Conservation (phyloP, 352 stramenopile genomes). For the Peronospora belbahrii region DNA sequence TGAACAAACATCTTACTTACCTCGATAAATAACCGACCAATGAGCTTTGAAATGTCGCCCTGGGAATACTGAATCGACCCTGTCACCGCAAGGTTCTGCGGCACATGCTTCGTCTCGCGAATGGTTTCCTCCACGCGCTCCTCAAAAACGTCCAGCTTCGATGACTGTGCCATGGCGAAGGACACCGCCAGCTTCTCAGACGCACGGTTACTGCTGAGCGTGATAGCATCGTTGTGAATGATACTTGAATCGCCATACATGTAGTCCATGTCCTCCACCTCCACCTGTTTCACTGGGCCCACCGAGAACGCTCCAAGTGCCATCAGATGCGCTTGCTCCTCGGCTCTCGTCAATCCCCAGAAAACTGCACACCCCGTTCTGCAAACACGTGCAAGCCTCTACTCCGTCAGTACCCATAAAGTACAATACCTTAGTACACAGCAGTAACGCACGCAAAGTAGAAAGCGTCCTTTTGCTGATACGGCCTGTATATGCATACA, state of each 20-base stretch:
- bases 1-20: conserved; percentile 15
- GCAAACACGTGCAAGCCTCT: not conserved
- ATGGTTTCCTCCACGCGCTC: conserved; percentile 85
- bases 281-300: conserved; percentile 69
- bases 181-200: conserved; percentile 89
- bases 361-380: conserved; percentile 85
- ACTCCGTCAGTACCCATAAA: not conserved
- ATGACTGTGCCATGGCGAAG: conserved; percentile 90
- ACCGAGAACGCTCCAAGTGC: conserved; percentile 54
- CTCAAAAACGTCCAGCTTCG: conserved; percentile 91
- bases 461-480: conserved; percentile 77
- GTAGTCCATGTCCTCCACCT: conserved; percentile 88
- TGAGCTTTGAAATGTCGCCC: conserved; percentile 87
- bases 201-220: conserved; percentile 65
- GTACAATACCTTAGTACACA: not conserved
- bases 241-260: conserved; percentile 62
- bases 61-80: conserved; percentile 89
- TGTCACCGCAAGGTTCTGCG: conserved; percentile 77
- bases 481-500: conserved; percentile 19
- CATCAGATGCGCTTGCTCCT: conserved; percentile 71
- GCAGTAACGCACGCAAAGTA: conserved; percentile 66
- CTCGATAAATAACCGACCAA: conserved; percentile 87
- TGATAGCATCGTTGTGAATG: conserved; percentile 82
- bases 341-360: conserved; percentile 78
- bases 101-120: conserved; percentile 83